Conservation (phyloP, 768 basidiomycete genomes). For the Mycena leptocephala region DNA sequence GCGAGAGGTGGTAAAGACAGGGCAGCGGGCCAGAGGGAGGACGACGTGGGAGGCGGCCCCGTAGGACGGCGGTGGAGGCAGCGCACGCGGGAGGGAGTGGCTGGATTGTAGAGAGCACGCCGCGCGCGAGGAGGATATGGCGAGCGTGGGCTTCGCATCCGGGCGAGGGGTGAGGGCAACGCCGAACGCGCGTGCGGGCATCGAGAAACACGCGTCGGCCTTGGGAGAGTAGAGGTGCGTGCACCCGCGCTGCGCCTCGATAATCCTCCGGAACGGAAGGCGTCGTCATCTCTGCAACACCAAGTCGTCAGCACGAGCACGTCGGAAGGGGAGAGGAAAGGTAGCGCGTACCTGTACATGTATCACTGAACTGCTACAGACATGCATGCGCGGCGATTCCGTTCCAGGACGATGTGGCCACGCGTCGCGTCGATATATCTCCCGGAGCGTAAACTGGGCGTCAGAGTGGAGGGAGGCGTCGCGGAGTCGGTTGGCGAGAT, state of each 20-base stretch:
- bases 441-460: not conserved
- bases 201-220: not conserved
- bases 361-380: not conserved
- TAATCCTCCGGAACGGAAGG: not conserved
- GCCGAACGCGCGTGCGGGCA: not conserved
- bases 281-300: not conserved
- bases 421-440: not conserved
- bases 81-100: not conserved
- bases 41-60: not conserved
- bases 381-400: not conserved
- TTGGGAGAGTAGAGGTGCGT: not conserved
- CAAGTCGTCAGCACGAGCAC: slow-evolving; percentile 1
- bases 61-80: not conserved
- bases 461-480: not conserved
- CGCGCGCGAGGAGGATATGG: not conserved
- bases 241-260: not conserved
- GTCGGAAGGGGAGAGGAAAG: slow-evolving; percentile 5
- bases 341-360: slow-evolving; percentile 5
- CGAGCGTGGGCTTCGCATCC: not conserved
- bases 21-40: not conserved
- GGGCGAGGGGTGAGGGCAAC: not conserved
- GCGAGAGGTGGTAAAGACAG: not conserved
- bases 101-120: not conserved
- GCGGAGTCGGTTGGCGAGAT: not conserved
- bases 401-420: not conserved